A percentile compares a stretch with the other conserved stretches of the same genome.
phyloP scores from a whole-genome alignment of 2,329 filamentous ascomycete genomes.

The Tolypocladium pustulatum region DNA sequence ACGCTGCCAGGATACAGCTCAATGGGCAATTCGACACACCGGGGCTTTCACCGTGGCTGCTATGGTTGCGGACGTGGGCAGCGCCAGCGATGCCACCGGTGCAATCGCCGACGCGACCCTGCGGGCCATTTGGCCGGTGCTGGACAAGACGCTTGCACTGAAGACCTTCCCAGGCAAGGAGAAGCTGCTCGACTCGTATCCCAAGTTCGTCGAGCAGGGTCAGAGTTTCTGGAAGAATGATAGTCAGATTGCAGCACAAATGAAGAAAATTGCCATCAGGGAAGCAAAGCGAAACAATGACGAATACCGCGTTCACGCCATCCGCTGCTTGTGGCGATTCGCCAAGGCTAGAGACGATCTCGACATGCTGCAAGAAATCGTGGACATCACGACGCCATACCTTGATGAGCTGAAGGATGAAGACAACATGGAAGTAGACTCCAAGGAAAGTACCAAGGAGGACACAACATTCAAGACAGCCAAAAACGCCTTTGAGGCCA shows the following conservation, averaged over 20 bases:
- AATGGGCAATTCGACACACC: conserved; percentile 86
- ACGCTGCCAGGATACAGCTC: conserved; percentile 62
- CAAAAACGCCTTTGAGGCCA: conserved; percentile 38
- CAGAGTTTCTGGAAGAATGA: conserved; percentile 47
- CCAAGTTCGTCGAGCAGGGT: conserved; percentile 61
- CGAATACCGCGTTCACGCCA: conserved; percentile 67
- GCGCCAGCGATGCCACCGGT: conserved; percentile 43
- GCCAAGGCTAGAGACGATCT: conserved; percentile 57
- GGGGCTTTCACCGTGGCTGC: conserved; percentile 73
- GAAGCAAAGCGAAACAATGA: conserved; percentile 90
- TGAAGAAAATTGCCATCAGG: conserved; percentile 71
- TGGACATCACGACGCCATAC: conserved; percentile 50
- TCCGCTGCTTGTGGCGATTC: conserved; percentile 63
- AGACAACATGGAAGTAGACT: conserved; percentile 61
- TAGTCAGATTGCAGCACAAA: conserved; percentile 43
- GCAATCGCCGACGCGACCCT: conserved; percentile 52
- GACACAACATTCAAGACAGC: conserved; percentile 32
- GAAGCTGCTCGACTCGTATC: conserved; percentile 67
- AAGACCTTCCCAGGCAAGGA: conserved; percentile 95
- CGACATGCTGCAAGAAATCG: conserved; percentile 58
- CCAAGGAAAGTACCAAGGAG: conserved; percentile 34
- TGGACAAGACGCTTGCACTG: conserved; percentile 71
- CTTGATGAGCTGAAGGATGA: conserved; percentile 48
- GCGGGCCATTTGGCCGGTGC: conserved; percentile 64
- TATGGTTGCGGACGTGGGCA: conserved; percentile 54